Evolutionary conservation across 768 basidiomycete species (phyloP), one percentile per base, ranked within the genome.

Genomic region (Mycena polygramma): DNA sequence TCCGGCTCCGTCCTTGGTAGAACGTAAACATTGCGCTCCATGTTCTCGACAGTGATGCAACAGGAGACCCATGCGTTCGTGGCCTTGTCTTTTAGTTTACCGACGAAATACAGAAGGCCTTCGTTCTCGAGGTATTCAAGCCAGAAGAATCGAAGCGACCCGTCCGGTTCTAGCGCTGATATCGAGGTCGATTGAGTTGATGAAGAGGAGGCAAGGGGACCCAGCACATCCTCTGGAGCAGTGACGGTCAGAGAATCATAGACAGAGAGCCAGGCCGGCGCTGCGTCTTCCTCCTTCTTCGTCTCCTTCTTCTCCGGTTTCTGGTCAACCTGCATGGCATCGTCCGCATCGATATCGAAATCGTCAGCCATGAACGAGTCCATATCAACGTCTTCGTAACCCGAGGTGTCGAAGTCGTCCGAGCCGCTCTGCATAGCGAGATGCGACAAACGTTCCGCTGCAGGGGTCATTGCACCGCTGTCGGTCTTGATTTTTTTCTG

Each of bases 81-180:
- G 7, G 83, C 81, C 80, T 92, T 92, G 81, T 97, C 95, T 74
- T 92, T 90, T 51, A 96, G 88, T 81, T 99, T 99, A 9, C 98
- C 98, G 52, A 94, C 89, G 72, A 99, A 92, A 77, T 95, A 92
- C 5, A 99, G 83, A 68, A 88, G 89, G 19, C 96, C 97, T 19
- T 93, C 89, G 57, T 89, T 87, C 77, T 99, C 96, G 41, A 97
- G 89, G 76, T 95, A 95, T 77, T 99, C 98, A 24, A 98, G 84
- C 98, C 98, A 99, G 84, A 92, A 99, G 85, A 99, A 96, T 35
- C 88, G 88, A 17, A 99, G 82, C 4, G 91, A 93, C 2, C 95
- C 96, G 72, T 98, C 95, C 6, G 88, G 82, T 76, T 98, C 95
- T 2, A 96, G 85, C 0, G 91, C 92, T 49, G 87, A 87, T 9